Conservation (phyloP, 441 rosid genomes). For the Flueggea neowawraea region DNA sequence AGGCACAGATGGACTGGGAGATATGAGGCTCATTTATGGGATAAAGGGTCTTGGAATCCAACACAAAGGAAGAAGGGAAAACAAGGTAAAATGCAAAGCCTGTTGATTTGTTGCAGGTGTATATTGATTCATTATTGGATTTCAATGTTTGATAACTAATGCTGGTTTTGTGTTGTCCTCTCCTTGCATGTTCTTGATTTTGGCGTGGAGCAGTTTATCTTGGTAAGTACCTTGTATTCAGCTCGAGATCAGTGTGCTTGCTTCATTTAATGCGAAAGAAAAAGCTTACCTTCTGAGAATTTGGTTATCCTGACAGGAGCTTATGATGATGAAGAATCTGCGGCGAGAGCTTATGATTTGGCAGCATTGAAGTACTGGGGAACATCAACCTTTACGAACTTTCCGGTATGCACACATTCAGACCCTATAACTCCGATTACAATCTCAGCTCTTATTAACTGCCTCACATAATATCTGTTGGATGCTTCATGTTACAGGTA, state of each 20-base stretch:
- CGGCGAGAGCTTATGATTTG: conserved; percentile 41
- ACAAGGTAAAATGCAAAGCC: conserved; percentile 27
- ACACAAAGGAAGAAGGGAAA: conserved; percentile 56
- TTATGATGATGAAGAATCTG: conserved; percentile 47
- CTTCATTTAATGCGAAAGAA: not conserved
- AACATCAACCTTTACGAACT: conserved; percentile 28
- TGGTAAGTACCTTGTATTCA: conserved; percentile 33
- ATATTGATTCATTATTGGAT: not conserved
- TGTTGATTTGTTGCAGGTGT: not conserved
- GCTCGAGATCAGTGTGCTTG: not conserved
- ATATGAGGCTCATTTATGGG: conserved; percentile 63
- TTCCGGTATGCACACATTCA: conserved; percentile 15
- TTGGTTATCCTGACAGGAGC: conserved; percentile 22
- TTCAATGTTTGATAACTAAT: not conserved
- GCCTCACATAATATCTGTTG: not conserved
- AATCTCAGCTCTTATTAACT: too few species aligned
- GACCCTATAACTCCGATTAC: not conserved
- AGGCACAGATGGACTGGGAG: conserved; percentile 61
- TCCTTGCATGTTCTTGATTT: not conserved
- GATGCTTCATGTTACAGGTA: conserved; percentile 15
- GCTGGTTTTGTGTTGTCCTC: not conserved
- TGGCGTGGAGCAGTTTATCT: conserved; percentile 48
- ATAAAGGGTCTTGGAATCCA: conserved; percentile 54
- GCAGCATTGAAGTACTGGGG: conserved; percentile 48
- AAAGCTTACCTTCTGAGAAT: not conserved